Conservation (phyloP, 805 yeast genomes). For the Monosporozyma yasuniensis region DNA sequence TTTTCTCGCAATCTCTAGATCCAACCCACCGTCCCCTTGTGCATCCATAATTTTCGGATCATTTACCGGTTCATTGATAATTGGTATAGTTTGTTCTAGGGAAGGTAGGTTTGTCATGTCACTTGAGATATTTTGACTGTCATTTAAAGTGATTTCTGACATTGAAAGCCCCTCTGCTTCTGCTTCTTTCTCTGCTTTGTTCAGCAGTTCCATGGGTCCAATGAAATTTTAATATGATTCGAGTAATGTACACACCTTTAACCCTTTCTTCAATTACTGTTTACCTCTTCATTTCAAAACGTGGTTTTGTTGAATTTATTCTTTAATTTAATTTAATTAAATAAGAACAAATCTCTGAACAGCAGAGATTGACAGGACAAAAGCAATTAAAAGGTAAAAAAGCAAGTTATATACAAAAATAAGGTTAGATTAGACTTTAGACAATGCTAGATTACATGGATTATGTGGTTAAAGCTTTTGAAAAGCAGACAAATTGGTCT, state of each 20-base stretch:
- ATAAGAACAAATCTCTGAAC: too few relatives aligned
- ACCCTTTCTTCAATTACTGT: too few relatives aligned
- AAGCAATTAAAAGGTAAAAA: too few relatives aligned
- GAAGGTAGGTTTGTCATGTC: not conserved
- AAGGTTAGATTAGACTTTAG: too few relatives aligned
- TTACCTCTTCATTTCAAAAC: too few relatives aligned
- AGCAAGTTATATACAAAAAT: too few relatives aligned
- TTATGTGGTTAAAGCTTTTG: conserved; percentile 64
- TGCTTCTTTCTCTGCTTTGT: not conserved
- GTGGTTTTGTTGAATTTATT: too few relatives aligned
- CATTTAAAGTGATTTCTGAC: not conserved
- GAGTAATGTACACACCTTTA: too few relatives aligned
- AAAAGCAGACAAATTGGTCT: conserved; percentile 66
- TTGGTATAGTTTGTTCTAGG: not conserved
- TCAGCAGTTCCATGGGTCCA: not conserved
- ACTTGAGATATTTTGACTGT: not conserved
- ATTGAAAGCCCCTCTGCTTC: not conserved
- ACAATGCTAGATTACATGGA: conserved; percentile 76
- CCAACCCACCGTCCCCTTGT: not conserved
- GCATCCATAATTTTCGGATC: not conserved
- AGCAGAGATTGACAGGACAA: too few relatives aligned
- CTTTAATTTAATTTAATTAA: too few relatives aligned
- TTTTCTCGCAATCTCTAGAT: not conserved
- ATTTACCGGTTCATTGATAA: not conserved
- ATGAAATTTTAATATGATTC: not conserved